phyloP scores from a whole-genome alignment of 208 protist species.

The Phytomonas sp. region DNA sequence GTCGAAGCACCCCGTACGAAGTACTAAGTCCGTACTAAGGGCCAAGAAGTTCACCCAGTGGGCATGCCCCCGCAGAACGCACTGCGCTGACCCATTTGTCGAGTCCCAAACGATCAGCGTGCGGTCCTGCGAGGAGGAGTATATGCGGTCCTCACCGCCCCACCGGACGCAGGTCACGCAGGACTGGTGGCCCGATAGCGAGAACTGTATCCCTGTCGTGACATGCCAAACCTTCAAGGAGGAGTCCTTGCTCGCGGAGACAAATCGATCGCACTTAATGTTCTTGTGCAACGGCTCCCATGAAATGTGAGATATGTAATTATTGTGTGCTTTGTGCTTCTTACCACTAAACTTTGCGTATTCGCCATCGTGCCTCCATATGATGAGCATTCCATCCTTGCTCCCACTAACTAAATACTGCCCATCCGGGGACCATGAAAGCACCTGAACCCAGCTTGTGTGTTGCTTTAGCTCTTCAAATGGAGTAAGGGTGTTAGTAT shows the following conservation, averaged over 20 bases:
- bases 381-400: conserved; percentile 88
- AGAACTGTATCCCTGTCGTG: conserved; percentile 58
- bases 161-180: conserved; percentile 96
- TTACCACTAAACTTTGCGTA: conserved; percentile 74
- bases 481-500: conserved; percentile 94
- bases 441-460: conserved; percentile 93
- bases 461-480: conserved; percentile 88
- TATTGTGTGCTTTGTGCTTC: conserved; percentile 87
- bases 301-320: conserved; percentile 92
- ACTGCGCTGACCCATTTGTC: conserved; percentile 47
- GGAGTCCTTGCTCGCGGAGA: conserved; percentile 91
- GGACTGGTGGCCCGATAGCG: conserved; percentile 92
- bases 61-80: conserved; percentile 93
- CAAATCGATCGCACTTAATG: conserved; percentile 69
- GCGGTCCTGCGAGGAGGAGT: conserved; percentile 95
- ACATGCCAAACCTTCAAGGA: conserved; percentile 89
- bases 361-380: conserved; percentile 88
- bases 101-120: conserved; percentile 95
- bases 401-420: conserved; percentile 90
- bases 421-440: conserved; percentile 95
- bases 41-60: conserved; percentile 99
- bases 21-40: conserved; percentile 95
- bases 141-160: conserved; percentile 92
- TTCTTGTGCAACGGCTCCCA: conserved; percentile 96
- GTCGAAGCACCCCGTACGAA: conserved; percentile 94